These are phyloP conservation scores for Xylaria polymorpha DNA, from an alignment of 2,329 filamentous ascomycete species.

Conservation along the genomic window DNA sequence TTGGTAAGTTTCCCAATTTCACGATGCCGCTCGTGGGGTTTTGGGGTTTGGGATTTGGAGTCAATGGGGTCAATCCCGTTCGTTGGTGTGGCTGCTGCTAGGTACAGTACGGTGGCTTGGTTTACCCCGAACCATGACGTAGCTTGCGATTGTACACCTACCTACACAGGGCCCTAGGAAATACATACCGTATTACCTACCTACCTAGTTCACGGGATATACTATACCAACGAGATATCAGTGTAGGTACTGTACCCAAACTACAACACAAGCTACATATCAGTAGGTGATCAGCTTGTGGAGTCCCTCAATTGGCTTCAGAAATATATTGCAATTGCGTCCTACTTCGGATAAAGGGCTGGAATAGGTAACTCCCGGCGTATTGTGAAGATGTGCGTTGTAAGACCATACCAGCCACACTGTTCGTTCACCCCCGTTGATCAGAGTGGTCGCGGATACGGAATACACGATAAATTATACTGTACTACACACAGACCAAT, in stretches of 20 bases:
- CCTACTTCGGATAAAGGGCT: constrained; percentile 18
- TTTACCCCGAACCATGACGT: constrained; percentile 12
- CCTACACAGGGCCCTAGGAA: neutral
- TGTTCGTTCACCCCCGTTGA: neutral
- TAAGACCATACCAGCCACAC: constrained; percentile 11
- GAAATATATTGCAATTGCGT: constrained; percentile 6
- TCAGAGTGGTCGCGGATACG: neutral
- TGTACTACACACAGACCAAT: constrained; percentile 19
- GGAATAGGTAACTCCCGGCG: constrained; percentile 14
- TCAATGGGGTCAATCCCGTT: neutral
- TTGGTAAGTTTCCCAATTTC: neutral
- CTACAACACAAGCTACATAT: neutral
- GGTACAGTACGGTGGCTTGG: neutral
- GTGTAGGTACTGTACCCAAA: neutral
- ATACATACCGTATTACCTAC: neutral
- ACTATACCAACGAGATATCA: neutral
- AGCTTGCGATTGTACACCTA: neutral
- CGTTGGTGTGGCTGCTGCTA: neutral
- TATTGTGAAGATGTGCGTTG: neutral
- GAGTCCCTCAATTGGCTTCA: neutral
- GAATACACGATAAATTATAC: constrained; percentile 2
- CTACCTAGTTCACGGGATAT: too few relatives aligned
- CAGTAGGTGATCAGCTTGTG: neutral
- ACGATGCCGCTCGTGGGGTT: constrained; percentile 7
- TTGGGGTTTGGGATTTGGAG: constrained; percentile 21